Evolutionary conservation across 441 rosid genomes (phyloP).

Genomic region (Syzygium syzygioides): DNA sequence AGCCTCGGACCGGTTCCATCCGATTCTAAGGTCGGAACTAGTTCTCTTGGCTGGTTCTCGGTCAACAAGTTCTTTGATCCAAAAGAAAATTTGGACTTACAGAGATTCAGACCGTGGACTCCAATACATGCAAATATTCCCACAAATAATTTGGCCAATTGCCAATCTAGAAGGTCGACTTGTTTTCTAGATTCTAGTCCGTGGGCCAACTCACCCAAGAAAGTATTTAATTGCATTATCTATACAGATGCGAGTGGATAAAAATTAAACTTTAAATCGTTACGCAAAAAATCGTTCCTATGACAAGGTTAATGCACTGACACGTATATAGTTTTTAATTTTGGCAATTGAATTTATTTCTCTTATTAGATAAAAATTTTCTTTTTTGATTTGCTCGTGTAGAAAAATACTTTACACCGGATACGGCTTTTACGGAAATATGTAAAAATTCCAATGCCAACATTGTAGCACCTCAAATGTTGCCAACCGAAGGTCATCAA

Average conservation of each 20-base stretch:
- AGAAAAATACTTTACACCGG: background rate
- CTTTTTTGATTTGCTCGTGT: background rate
- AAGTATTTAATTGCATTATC: background rate
- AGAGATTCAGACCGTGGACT: background rate
- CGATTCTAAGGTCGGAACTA: background rate
- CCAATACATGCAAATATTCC: background rate
- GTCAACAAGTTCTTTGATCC: background rate
- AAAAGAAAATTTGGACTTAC: background rate
- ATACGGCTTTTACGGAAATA: background rate
- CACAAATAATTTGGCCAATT: background rate
- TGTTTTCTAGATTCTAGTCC: too few species aligned
- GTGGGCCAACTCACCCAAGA: background rate
- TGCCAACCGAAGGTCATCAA: background rate
- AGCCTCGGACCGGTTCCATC: background rate
- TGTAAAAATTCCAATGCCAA: background rate
- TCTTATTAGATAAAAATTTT: background rate
- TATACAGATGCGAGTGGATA: background rate
- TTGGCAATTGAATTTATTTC: background rate
- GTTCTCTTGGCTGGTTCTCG: background rate
- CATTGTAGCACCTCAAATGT: background rate
- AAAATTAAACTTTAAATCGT: background rate
- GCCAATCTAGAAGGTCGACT: too few species aligned
- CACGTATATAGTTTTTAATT: background rate
- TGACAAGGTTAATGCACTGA: background rate
- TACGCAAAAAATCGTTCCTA: background rate